phyloP scores from a whole-genome alignment of 495 filamentous ascomycete genomes.

The Clohesyomyces aquaticus region DNA sequence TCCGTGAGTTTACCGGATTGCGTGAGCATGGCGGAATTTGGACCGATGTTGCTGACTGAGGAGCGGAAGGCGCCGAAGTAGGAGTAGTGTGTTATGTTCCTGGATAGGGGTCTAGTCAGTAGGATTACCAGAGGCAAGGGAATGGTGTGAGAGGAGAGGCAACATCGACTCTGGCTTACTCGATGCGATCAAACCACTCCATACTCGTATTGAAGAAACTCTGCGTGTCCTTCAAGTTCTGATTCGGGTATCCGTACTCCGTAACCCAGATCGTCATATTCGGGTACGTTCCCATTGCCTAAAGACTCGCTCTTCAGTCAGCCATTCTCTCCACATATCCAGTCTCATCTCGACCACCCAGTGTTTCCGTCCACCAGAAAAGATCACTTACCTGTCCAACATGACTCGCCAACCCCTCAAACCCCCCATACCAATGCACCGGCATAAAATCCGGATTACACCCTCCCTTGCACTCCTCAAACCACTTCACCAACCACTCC shows the following conservation, averaged over 20 bases:
- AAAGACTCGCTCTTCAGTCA: too few species aligned
- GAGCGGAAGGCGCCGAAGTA: conserved; percentile 75
- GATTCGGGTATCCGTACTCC: conserved; percentile 63
- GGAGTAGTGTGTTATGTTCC: conserved; percentile 65
- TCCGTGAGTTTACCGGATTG: conserved; percentile 65
- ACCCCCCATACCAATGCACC: conserved; percentile 78
- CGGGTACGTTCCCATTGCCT: conserved; percentile 59
- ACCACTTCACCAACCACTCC: conserved; percentile 66
- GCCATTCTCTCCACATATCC: too few species aligned
- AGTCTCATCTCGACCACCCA: too few species aligned
- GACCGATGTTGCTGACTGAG: conserved; percentile 67
- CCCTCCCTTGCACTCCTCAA: conserved; percentile 53
- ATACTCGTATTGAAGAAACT: conserved; percentile 65
- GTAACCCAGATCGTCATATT: conserved; percentile 72
- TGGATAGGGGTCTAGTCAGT: conserved; percentile 13
- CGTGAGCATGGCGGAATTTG: conserved; percentile 68
- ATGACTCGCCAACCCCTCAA: conserved; percentile 72
- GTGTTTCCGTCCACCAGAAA: too few species aligned
- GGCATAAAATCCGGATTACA: conserved; percentile 75
- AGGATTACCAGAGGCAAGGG: background rate
- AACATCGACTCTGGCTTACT: conserved; percentile 46
- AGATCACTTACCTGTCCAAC: conserved; percentile 67
- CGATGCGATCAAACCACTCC: conserved; percentile 66
- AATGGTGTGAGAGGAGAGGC: background rate
- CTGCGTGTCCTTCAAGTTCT: conserved; percentile 58